Evolutionary conservation across 1,284 basidiomycete species (phyloP), one percentile per base, ranked within the genome.

Genomic region (Megacollybia platyphylla): DNA sequence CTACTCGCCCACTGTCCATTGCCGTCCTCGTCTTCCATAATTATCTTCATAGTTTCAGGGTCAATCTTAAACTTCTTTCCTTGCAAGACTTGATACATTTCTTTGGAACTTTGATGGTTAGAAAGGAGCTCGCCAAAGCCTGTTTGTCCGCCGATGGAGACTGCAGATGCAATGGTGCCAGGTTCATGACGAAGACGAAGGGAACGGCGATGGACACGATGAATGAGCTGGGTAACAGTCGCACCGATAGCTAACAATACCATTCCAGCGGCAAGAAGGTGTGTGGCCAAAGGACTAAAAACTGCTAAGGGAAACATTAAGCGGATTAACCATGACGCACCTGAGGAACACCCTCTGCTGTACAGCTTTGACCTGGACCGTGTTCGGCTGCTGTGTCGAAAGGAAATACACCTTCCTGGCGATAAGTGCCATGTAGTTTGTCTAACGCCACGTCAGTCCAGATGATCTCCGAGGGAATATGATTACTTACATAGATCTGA

Each of bases 111-210:
- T 20, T 64, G 61, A 27, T 58, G 56, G 28, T 59, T 61, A 5
- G 64, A 62, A 9, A 74, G 60, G 34, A 73, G 58, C 13, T 61
- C 54, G 4, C 62, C 68, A 46, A 72, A 60, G 18, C 60, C 60
- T 1, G 70, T 72, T 46, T 66, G 63, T 9, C 65, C 71, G 7
- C 70, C 70, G 46, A 73, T 64, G 27, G 69, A 65, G 10, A 72
- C 67, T 9, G 73, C 73, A 8, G 69, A 70, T 9, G 70, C 71
- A 42, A 74, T 70, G 4, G 73, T 74, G 17, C 71, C 70, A 1
- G 71, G 70, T 39, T 62, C 55, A 46, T 71, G 68, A 32, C 57
- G 58, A 20, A 75, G 58, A 15, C 57, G 57, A 15, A 76, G 59
- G 34, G 61, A 51, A 7, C 61, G 60, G 6, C 71, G 63, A 28